Percentiles rank a stretch among this genome's conserved stretches.
Conservation (phyloP, 1,284 basidiomycete species). For the Coniferiporia weirii region DNA sequence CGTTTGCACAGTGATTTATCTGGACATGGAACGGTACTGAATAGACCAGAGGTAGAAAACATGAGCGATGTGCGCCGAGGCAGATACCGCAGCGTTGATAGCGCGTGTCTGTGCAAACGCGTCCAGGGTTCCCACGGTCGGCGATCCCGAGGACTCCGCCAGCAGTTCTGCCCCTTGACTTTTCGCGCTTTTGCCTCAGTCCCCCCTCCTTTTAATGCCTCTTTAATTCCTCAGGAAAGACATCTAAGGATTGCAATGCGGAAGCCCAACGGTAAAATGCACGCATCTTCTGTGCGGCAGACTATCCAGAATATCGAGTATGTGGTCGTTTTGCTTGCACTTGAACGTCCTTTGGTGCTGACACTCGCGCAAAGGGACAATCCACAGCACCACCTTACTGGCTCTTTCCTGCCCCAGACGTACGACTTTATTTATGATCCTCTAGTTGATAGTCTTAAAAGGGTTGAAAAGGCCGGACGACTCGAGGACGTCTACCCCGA, state of each 20-base stretch:
- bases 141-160: not conserved
- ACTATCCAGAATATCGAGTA: slow-evolving; percentile 32
- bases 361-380: slow-evolving; percentile 37
- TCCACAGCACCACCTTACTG: slow-evolving; percentile 52
- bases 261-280: slow-evolving; percentile 3
- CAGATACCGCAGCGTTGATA: not conserved
- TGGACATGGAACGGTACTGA: slow-evolving; percentile 61
- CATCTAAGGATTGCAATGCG: not conserved
- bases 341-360: not conserved
- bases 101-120: too few relatives aligned
- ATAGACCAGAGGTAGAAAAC: slow-evolving; percentile 62
- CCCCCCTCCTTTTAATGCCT: not conserved
- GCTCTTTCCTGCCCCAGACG: slow-evolving; percentile 60
- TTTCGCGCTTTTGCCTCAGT: not conserved
- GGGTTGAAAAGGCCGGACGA: slow-evolving; percentile 3
- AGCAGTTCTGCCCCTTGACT: not conserved
- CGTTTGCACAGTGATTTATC: slow-evolving; percentile 43
- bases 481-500: slow-evolving; percentile 12
- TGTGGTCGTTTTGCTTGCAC: slow-evolving; percentile 14
- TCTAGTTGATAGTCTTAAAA: not conserved
- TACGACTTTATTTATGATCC: slow-evolving; percentile 26
- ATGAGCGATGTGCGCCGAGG: slow-evolving; percentile 33
- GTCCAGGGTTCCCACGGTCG: not conserved
- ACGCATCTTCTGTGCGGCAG: slow-evolving; percentile 17
- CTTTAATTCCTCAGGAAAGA: not conserved